These are phyloP conservation scores for Hypoxylon trugodes DNA, from an alignment of 495 filamentous ascomycete genomes.

Conservation along the genomic window DNA sequence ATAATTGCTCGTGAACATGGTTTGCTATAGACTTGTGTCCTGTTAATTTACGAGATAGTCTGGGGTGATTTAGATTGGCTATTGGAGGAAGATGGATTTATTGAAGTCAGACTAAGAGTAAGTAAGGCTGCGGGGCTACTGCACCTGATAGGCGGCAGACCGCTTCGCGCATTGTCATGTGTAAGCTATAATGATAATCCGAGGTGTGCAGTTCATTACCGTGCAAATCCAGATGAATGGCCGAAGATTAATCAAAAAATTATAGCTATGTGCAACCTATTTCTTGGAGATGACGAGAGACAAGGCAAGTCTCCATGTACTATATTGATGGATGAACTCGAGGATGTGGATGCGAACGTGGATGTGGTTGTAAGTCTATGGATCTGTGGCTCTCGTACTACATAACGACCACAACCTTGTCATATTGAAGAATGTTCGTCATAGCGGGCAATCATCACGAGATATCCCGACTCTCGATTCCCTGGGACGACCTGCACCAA, in stretches of 20 bases:
- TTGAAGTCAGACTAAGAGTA: conserved; percentile 31
- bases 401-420: conserved; percentile 25
- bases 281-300: conserved; percentile 27
- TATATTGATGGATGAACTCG: conserved; percentile 23
- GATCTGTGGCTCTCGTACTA: conserved; percentile 22
- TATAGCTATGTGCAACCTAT: conserved; percentile 29
- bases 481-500: conserved; percentile 8
- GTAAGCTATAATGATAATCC: conserved; percentile 33
- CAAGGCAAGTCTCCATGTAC: conserved; percentile 14
- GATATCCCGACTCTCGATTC: conserved; percentile 20
- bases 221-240: conserved; percentile 29
- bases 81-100: conserved; percentile 9
- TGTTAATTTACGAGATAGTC: conserved; percentile 39
- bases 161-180: conserved; percentile 29
- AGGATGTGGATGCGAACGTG: too few species aligned
- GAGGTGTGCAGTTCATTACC: conserved; percentile 41
- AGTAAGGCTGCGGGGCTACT: conserved; percentile 39
- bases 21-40: conserved; percentile 26
- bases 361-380: conserved; percentile 16
- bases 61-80: conserved; percentile 24
- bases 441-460: conserved; percentile 38
- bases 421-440: conserved; percentile 22
- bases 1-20: conserved; percentile 23
- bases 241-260: conserved; percentile 17
- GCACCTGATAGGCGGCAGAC: conserved; percentile 26